These are phyloP conservation scores for Petunia axillaris DNA, from an alignment of 257 asterid species.

Conservation along the genomic window DNA sequence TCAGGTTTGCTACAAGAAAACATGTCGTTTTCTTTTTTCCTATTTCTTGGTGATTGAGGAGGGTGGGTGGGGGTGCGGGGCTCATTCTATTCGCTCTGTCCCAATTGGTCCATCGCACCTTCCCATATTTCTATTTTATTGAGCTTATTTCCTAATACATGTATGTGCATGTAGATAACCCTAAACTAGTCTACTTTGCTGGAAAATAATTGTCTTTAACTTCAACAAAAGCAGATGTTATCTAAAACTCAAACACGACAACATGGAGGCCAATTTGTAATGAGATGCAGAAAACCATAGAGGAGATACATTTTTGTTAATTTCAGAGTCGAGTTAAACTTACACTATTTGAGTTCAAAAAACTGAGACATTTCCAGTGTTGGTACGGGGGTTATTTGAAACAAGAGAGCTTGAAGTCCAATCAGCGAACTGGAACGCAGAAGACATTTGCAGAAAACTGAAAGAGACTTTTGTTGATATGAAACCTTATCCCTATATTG, in stretches of 20 bases:
- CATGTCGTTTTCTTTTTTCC: too few species aligned
- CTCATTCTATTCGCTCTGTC: neutral
- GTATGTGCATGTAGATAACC: neutral
- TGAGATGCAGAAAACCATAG: neutral
- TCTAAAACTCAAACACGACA: neutral
- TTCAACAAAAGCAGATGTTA: neutral
- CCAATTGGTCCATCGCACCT: neutral
- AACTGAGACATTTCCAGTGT: neutral
- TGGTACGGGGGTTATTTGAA: neutral
- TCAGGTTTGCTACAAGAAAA: neutral
- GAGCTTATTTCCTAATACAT: neutral
- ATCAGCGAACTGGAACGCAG: neutral
- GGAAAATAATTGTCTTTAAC: neutral
- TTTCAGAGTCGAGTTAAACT: neutral
- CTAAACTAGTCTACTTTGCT: neutral
- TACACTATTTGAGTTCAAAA: neutral
- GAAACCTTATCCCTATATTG: conserved; percentile 1
- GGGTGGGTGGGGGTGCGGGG: too few species aligned
- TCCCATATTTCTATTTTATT: neutral
- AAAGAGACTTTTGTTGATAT: neutral
- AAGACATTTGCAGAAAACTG: neutral
- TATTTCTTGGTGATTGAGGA: too few species aligned
- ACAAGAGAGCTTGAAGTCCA: neutral
- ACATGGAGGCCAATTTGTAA: conserved; percentile 1
- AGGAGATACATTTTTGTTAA: neutral